Evolutionary conservation across 208 protist species (phyloP).

Genomic region (Leishmania arabica): DNA sequence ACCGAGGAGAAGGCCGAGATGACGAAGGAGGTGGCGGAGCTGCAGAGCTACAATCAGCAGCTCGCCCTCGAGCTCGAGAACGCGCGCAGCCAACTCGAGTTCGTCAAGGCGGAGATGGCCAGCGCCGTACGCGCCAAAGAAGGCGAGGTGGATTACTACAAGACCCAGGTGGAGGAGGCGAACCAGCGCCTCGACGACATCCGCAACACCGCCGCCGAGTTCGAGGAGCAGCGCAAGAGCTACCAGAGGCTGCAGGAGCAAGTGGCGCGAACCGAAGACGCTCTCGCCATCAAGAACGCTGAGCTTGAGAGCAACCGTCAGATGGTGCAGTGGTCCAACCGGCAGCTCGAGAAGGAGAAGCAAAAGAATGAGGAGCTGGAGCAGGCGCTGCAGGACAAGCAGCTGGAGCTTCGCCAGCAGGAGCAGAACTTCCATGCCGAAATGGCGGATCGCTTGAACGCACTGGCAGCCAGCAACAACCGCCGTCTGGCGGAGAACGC

Average conservation of each 20-base stretch:
- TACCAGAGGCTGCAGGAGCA: constrained; percentile 86
- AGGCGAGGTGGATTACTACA: constrained; percentile 78
- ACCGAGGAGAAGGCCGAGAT: constrained; percentile 77
- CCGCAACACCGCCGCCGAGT: constrained; percentile 66
- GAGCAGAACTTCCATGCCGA: constrained; percentile 75
- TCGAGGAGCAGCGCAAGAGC: constrained; percentile 79
- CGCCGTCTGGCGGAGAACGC: constrained; percentile 80
- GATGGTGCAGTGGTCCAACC: constrained; percentile 89
- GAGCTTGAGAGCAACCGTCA: constrained; percentile 85
- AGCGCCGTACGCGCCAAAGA: constrained; percentile 70
- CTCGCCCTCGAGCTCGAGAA: constrained; percentile 85
- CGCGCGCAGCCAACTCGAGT: constrained; percentile 58
- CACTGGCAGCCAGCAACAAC: constrained; percentile 79
- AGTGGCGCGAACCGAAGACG: constrained; percentile 65
- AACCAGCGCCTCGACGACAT: constrained; percentile 64
- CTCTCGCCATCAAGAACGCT: constrained; percentile 74
- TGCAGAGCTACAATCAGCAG: constrained; percentile 83
- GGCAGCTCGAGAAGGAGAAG: constrained; percentile 86
- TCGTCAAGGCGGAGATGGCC: constrained; percentile 57
- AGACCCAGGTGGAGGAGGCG: constrained; percentile 56
- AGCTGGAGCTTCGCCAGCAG: constrained; percentile 77
- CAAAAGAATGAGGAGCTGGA: constrained; percentile 83
- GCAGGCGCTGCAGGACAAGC: constrained; percentile 63
- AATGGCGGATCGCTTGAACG: constrained; percentile 81
- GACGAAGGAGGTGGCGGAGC: constrained; percentile 59